These are phyloP conservation scores for Cudoniella acicularis DNA, from an alignment of 495 filamentous ascomycete genomes.

Conservation along the genomic window DNA sequence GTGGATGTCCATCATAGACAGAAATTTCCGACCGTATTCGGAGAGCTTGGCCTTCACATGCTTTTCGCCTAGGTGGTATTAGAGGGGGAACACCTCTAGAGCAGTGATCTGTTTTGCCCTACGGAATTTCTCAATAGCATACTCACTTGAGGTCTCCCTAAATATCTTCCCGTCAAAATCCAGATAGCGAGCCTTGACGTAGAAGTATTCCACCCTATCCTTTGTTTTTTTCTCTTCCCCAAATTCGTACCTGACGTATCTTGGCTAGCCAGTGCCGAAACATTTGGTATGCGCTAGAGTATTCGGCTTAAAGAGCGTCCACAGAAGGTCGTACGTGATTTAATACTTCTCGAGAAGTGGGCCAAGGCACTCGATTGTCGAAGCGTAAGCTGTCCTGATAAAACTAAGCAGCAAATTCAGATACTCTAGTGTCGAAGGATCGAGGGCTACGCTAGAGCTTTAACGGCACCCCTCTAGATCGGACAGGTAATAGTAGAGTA, in stretches of 20 bases:
- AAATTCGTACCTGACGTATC: conserved; percentile 27
- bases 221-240: conserved; percentile 28
- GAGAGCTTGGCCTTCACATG: conserved; percentile 19
- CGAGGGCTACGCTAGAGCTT: not conserved
- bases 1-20: conserved; percentile 21
- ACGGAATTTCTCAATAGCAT: conserved; percentile 29
- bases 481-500: conserved; percentile 33
- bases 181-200: conserved; percentile 35
- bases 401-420: conserved; percentile 38
- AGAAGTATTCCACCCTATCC: conserved; percentile 29
- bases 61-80: conserved; percentile 24
- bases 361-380: conserved; percentile 32
- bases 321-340: conserved; percentile 46
- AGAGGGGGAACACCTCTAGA: conserved; percentile 30
- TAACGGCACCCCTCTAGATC: conserved; percentile 26
- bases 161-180: conserved; percentile 31
- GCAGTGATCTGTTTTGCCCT: conserved; percentile 29
- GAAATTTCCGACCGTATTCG: conserved; percentile 29
- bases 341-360: conserved; percentile 37
- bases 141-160: conserved; percentile 23
- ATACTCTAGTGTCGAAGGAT: conserved; percentile 21
- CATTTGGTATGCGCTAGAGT: conserved; percentile 39
- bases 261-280: conserved; percentile 25
- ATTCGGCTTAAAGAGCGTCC: conserved; percentile 42
- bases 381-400: conserved; percentile 33